Evolutionary conservation across 331 rosid species (phyloP).

Genomic region (Erythrophleum ivorense): DNA sequence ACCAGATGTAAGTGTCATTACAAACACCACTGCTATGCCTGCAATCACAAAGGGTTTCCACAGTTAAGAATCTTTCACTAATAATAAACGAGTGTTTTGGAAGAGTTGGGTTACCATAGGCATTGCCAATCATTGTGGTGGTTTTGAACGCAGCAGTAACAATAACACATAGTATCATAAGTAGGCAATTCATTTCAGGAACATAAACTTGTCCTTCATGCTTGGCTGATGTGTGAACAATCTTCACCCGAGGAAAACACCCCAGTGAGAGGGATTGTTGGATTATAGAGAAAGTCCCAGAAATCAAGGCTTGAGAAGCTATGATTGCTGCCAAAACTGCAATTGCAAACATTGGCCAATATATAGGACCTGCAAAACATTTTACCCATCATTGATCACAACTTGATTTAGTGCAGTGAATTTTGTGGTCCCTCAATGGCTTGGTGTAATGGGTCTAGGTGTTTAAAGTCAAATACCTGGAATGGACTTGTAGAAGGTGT

Average conservation of each 20-base stretch:
- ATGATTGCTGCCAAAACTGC: conserved; percentile 63
- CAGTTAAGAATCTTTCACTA: neutral
- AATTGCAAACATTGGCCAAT: conserved; percentile 68
- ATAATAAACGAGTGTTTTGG: neutral
- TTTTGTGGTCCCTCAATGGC: too few relatives aligned
- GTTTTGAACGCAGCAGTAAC: neutral
- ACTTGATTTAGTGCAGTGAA: neutral
- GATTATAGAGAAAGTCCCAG: conserved; percentile 61
- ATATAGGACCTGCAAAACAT: conserved; percentile 37
- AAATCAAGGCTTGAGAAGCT: conserved; percentile 72
- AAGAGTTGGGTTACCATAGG: neutral
- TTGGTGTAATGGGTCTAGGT: too few relatives aligned
- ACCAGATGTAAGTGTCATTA: conserved; percentile 60
- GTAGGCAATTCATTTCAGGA: conserved; percentile 60
- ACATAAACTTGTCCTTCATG: conserved; percentile 69
- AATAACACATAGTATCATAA: conserved; percentile 40
- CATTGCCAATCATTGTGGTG: conserved; percentile 14
- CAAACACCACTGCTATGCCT: conserved; percentile 69
- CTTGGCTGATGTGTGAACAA: conserved; percentile 62
- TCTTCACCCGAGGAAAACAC: conserved; percentile 42
- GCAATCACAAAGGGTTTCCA: neutral
- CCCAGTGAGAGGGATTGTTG: conserved; percentile 65
- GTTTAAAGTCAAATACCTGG: conserved; percentile 43
- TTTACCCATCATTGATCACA: too few relatives aligned
- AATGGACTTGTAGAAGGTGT: conserved; percentile 56